Percentiles rank a stretch among this genome's conserved stretches.
Evolutionary conservation across 805 yeast genomes (phyloP).

Genomic region (Lipomyces chichibuensis): DNA sequence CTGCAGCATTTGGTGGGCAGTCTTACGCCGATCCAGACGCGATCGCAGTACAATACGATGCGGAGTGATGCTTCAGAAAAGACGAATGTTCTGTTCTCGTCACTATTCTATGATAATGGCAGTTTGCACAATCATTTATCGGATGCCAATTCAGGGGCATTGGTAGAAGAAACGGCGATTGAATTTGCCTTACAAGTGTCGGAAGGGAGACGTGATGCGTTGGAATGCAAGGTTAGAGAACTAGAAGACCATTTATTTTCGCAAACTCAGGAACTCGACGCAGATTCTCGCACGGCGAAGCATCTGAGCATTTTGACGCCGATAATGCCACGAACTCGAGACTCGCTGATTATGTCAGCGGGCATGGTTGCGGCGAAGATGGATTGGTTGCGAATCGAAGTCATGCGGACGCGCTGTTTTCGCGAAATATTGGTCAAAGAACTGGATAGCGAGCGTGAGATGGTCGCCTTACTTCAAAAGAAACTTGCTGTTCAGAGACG

Average conservation of each 20-base stretch:
- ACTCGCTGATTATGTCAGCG: slow-evolving; percentile 51
- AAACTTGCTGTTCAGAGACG: not conserved
- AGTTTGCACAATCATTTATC: slow-evolving; percentile 13
- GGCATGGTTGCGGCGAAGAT: slow-evolving; percentile 55
- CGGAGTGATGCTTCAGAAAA: slow-evolving; percentile 4
- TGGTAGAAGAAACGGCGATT: slow-evolving; percentile 11
- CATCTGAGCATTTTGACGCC: slow-evolving; percentile 58
- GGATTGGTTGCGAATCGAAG: slow-evolving; percentile 62
- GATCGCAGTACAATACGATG: not conserved
- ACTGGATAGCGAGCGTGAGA: slow-evolving; percentile 29
- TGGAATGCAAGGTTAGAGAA: slow-evolving; percentile 43
- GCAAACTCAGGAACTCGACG: slow-evolving; percentile 45
- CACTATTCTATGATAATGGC: slow-evolving; percentile 21
- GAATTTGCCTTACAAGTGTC: slow-evolving; percentile 23
- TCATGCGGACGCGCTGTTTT: slow-evolving; percentile 51
- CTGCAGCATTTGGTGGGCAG: slow-evolving; percentile 22
- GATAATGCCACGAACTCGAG: slow-evolving; percentile 56
- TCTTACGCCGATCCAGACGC: slow-evolving; percentile 7
- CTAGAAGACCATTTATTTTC: slow-evolving; percentile 45
- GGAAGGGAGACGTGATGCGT: slow-evolving; percentile 40
- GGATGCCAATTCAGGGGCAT: not conserved
- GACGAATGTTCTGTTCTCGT: slow-evolving; percentile 14
- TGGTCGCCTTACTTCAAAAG: slow-evolving; percentile 5
- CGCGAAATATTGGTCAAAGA: slow-evolving; percentile 45
- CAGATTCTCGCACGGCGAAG: slow-evolving; percentile 45